Base-by-base conservation (phyloP, 257 asterid species). In the Solanum virginianum region DNA sequence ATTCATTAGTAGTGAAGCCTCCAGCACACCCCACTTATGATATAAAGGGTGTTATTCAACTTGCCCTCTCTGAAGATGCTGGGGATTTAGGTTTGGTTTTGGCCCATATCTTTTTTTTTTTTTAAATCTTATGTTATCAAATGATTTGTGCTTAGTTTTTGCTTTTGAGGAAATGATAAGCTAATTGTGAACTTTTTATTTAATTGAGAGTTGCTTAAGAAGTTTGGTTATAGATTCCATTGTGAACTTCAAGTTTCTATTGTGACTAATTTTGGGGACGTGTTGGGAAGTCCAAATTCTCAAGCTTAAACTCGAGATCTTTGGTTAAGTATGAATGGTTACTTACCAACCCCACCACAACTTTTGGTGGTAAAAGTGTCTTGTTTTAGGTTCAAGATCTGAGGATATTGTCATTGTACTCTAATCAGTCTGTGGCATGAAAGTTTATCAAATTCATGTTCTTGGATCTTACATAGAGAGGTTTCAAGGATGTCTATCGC, bases 31-130 rank as follows among this genome's bases (percentile, higher is more conserved):
- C 97, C 72, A 95, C 97, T 9, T 96, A 96, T 89, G 96, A 96
- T 90, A 89, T 96, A 84, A 95, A 95, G 86, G 91, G 87, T 82
- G 97, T 96, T 53, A 93, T 95, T 57, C 92, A 90, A 80, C 93
- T 95, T 65, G 98, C 98, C 80, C 94, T 96, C 45, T 92, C 98
- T n/a, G 98, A 97, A 91, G 99, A 96, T 88, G 98, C 98, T 65
- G 98, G 98, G 59, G 96, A 91, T 91, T 88, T 86, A 93, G 99
- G 99, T 95, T 60, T 4, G 83, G 54, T 79, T 43, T 43, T 5
- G 49, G n/a, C 45, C 43, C n/a, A 47, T 74, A 12, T 75, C 10
- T 24, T 22, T 0, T 72, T 24, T 51, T 3, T 17, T 39, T 6
- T 24, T 49, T 49, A 4, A 10, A 32, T 51, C 24, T 77, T 9